phyloP scores from a whole-genome alignment of 208 protist species.

The Herpetomonas muscarum region DNA sequence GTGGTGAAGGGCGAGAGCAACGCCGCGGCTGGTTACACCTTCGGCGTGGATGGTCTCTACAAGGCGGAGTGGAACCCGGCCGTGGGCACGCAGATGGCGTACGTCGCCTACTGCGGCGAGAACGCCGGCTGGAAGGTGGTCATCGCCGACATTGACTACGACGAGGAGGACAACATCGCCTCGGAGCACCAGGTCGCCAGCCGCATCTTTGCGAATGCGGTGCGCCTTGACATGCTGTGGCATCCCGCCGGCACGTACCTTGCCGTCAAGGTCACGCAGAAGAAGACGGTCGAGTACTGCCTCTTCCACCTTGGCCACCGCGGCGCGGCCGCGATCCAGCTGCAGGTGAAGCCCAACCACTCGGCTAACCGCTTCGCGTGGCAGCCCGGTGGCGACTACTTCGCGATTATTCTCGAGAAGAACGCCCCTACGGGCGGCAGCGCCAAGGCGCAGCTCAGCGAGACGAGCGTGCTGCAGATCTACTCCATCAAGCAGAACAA shows the following conservation, averaged over 20 bases:
- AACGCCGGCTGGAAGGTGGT: slow-evolving; percentile 77
- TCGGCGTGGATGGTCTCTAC: slow-evolving; percentile 63
- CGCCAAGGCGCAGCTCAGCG: slow-evolving; percentile 24
- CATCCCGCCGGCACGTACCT: slow-evolving; percentile 83
- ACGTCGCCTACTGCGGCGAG: slow-evolving; percentile 43
- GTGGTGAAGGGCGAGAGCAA: slow-evolving; percentile 44
- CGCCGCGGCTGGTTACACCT: slow-evolving; percentile 43
- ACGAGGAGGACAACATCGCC: slow-evolving; percentile 67
- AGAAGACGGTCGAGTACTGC: slow-evolving; percentile 69
- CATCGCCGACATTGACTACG: slow-evolving; percentile 66
- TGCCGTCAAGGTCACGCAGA: slow-evolving; percentile 65
- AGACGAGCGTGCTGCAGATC: slow-evolving; percentile 67
- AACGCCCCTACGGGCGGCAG: slow-evolving; percentile 22
- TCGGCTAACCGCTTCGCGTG: slow-evolving; percentile 77
- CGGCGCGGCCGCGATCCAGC: slow-evolving; percentile 52
- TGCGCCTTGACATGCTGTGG: slow-evolving; percentile 82
- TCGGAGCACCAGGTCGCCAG: slow-evolving; percentile 63
- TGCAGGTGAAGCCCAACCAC: slow-evolving; percentile 69
- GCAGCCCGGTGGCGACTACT: slow-evolving; percentile 79
- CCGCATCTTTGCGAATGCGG: slow-evolving; percentile 78
- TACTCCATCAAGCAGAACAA: slow-evolving; percentile 75
- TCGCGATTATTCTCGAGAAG: slow-evolving; percentile 71
- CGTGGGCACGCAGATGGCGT: slow-evolving; percentile 71
- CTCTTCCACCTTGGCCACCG: slow-evolving; percentile 68
- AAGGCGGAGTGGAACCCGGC: slow-evolving; percentile 86